Evolutionary conservation across 345 rosid species (phyloP).

Genomic region (Cardamine occulta): DNA sequence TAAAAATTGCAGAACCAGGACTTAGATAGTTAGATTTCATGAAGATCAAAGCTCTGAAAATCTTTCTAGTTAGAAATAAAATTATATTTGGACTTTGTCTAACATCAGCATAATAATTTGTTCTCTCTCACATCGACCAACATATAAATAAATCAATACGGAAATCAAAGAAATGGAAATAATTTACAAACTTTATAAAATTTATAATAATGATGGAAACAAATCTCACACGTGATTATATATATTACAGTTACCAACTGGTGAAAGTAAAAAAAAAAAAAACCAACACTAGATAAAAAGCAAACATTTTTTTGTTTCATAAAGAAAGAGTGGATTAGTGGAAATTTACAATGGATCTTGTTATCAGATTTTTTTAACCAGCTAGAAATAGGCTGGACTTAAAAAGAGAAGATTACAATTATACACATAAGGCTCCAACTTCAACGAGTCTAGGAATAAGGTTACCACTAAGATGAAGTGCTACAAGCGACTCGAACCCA

Average conservation of each 20-base stretch:
- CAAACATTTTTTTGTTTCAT: constrained; percentile 1
- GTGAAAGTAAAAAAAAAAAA: background rate
- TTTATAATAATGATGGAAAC: constrained; percentile 22
- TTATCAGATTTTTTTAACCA: background rate
- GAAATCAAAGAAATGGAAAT: background rate
- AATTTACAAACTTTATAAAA: constrained; percentile 1
- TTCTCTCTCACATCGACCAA: background rate
- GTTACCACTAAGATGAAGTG: constrained; percentile 83
- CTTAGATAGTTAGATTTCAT: background rate
- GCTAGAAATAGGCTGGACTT: background rate
- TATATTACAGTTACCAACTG: background rate
- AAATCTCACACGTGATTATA: constrained; percentile 22
- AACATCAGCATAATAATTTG: background rate
- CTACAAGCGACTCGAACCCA: constrained; percentile 90
- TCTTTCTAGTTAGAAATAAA: background rate
- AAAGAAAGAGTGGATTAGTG: constrained; percentile 7
- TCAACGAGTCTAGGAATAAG: constrained; percentile 87
- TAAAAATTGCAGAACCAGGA: background rate
- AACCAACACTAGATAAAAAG: background rate
- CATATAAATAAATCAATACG: background rate
- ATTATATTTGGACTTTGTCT: background rate
- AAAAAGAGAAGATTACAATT: background rate
- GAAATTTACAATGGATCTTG: constrained; percentile 30
- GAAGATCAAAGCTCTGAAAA: background rate
- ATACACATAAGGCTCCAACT: constrained; percentile 70